A percentile compares a stretch with the other conserved stretches of the same genome.
Conservation (phyloP, 805 yeast genomes). For the Yamadazyma kitorensis region DNA sequence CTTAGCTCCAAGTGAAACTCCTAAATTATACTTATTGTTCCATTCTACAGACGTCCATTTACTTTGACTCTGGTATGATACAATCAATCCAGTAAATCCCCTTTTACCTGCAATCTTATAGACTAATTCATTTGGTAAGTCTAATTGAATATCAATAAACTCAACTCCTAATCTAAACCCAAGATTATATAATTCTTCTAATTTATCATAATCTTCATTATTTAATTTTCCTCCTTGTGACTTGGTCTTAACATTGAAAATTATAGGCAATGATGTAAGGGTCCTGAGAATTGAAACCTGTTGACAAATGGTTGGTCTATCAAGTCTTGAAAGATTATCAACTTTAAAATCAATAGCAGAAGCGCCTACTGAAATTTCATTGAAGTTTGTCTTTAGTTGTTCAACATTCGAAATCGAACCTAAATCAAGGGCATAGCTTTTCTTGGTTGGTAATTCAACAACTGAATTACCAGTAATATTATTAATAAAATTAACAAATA, state of each 20-base stretch:
- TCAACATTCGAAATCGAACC: slow-evolving; percentile 64
- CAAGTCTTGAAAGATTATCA: slow-evolving; percentile 57
- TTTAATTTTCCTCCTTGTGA: slow-evolving; percentile 84
- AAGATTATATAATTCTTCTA: slow-evolving; percentile 50
- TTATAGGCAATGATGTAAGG: slow-evolving; percentile 65
- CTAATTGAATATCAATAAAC: slow-evolving; percentile 75
- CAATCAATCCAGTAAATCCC: slow-evolving; percentile 69
- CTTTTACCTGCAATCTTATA: slow-evolving; percentile 50
- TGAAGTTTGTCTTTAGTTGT: slow-evolving; percentile 44
- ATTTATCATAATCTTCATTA: slow-evolving; percentile 47
- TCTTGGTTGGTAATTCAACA: slow-evolving; percentile 37
- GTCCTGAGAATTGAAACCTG: slow-evolving; percentile 72
- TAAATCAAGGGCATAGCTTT: slow-evolving; percentile 72
- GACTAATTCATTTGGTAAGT: slow-evolving; percentile 56
- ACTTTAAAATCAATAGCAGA: slow-evolving; percentile 83
- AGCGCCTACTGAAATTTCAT: slow-evolving; percentile 61
- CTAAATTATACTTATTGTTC: slow-evolving; percentile 70
- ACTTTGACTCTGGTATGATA: slow-evolving; percentile 61
- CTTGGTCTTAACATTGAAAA: slow-evolving; percentile 74
- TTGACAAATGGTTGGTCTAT: slow-evolving; percentile 58
- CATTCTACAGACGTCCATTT: slow-evolving; percentile 72
- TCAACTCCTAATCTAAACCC: slow-evolving; percentile 80
- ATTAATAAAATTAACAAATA: slow-evolving; percentile 57
- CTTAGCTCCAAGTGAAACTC: slow-evolving; percentile 63
- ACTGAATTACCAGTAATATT: slow-evolving; percentile 57